Evolutionary conservation across 352 stramenopile genomes (phyloP).

Genomic region (Pythium myriotylum): DNA sequence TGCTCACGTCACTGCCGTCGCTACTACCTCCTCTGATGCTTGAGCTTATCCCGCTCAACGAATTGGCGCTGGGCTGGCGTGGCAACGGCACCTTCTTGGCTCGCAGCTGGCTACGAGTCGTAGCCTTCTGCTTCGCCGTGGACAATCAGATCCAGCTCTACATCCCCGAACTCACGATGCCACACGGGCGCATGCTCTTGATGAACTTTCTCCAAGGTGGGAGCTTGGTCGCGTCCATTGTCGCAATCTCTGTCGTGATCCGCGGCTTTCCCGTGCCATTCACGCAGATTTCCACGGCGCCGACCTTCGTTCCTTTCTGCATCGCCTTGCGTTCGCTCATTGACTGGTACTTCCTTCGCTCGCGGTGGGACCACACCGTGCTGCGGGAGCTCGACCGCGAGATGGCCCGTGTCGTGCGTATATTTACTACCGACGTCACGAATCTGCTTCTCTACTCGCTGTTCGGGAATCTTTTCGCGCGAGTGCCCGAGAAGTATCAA

Average conservation of each 20-base stretch:
- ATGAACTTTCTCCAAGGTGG: constrained; percentile 7
- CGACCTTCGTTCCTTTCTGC: constrained; percentile 4
- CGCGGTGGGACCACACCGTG: not conserved
- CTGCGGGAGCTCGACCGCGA: too few relatives aligned
- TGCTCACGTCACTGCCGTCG: constrained; percentile 4
- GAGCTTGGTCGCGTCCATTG: not conserved
- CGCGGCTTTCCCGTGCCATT: constrained; percentile 14
- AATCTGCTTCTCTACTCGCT: too few relatives aligned
- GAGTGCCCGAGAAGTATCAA: too few relatives aligned
- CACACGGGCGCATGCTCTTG: not conserved
- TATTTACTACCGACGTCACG: too few relatives aligned
- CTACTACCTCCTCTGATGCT: not conserved
- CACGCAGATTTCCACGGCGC: not conserved
- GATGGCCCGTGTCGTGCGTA: too few relatives aligned
- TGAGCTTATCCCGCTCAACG: constrained; percentile 5
- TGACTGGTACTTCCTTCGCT: not conserved
- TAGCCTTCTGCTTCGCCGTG: not conserved
- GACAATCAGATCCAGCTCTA: not conserved
- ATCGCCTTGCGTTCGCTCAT: constrained; percentile 1
- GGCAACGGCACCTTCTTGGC: constrained; percentile 1
- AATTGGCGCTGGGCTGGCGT: constrained; percentile 7
- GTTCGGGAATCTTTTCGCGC: too few relatives aligned
- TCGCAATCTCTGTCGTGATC: not conserved
- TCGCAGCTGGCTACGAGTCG: not conserved
- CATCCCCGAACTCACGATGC: constrained; percentile 1